Base-by-base conservation (phyloP, 352 stramenopile genomes). In the Aphanomyces stellatus region DNA sequence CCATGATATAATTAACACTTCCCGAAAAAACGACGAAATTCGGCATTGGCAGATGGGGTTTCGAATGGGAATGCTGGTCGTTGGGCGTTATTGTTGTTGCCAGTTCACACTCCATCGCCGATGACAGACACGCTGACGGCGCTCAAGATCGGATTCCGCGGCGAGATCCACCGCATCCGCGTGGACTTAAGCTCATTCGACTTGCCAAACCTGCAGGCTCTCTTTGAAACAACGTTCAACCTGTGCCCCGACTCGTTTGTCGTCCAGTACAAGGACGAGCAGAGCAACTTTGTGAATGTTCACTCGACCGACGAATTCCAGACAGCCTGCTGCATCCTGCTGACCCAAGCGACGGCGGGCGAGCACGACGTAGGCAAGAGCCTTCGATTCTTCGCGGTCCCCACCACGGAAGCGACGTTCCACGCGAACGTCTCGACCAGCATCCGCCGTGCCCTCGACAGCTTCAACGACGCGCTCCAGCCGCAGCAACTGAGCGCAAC, bases 121-220 rank as follows among this genome's bases (percentile, higher is more conserved):
- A n/a, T n/a, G n/a, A n/a, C n/a, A n/a, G n/a, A 33, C 15, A 22
- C 28, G 49, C 22, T 24, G 59, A 87, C 79, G 48, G 76, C 83
- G 6, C 70, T 94, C 25, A 94, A 94, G 79, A 77, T 94, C 62
- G 80, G 72, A 67, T 78, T 85, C 82, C 90, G 88, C 70, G 83
- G 85, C 56, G 85, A 94, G 72, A 87, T 94, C 62, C 83, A 91
- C 73, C 83, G 85, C 70, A 77, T 94, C 41, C 75, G 74, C 53
- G 75, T 89, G 66, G 75, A 91, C 68, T 72, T 91, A n/a, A n/a
- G 40, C 34, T 51, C 51, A 31, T 85, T 87, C 53, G 67, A 69
- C 19, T 76, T 90, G 13, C 70, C 70, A 24, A 55, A 76, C 28
- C 73, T 94, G 30, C 60, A 69, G n/a, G 72, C 63, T 31, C 73